Evolutionary conservation across 768 basidiomycete genomes (phyloP).

Genomic region (Hysterangium stoloniferum): DNA sequence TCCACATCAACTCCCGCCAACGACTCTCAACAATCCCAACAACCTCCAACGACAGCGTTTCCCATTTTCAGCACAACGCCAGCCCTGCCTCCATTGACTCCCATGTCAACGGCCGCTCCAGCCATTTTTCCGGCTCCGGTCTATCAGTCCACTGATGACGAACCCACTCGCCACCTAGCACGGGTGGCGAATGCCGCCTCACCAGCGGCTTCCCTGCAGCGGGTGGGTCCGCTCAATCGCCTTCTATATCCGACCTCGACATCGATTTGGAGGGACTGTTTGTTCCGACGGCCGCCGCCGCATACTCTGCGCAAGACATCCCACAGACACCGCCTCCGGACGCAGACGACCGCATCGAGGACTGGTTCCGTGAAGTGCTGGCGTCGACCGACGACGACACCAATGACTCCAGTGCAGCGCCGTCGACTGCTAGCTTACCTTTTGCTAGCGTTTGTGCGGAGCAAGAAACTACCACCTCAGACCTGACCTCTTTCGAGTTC

Average conservation of each 20-base stretch:
- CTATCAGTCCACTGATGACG: constrained; percentile 28
- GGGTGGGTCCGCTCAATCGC: constrained; percentile 47
- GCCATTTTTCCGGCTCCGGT: constrained; percentile 30
- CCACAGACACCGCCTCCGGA: constrained; percentile 14
- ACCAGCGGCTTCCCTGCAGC: constrained; percentile 80
- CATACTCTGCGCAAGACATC: constrained; percentile 20
- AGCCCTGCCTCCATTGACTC: constrained; percentile 26
- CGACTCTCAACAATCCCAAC: constrained; percentile 13
- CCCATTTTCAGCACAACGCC: constrained; percentile 15
- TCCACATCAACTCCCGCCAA: constrained; percentile 10
- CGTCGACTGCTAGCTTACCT: constrained; percentile 8
- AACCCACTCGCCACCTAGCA: constrained; percentile 96
- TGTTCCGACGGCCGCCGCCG: constrained; percentile 15
- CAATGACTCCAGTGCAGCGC: constrained; percentile 20
- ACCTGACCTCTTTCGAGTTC: constrained; percentile 18
- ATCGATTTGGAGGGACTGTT: constrained; percentile 11
- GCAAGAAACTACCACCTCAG: constrained; percentile 7
- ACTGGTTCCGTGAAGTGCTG: constrained; percentile 64
- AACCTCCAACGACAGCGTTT: constrained; percentile 17
- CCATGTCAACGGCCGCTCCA: constrained; percentile 17
- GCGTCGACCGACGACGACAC: constrained; percentile 34
- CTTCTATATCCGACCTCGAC: constrained; percentile 10
- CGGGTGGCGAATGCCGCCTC: constrained; percentile 75
- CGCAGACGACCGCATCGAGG: constrained; percentile 61
- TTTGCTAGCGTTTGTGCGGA: neutral